phyloP scores from a whole-genome alignment of 192 early-diverging fungal genomes.

The Borealophlyctis nickersoniae region DNA sequence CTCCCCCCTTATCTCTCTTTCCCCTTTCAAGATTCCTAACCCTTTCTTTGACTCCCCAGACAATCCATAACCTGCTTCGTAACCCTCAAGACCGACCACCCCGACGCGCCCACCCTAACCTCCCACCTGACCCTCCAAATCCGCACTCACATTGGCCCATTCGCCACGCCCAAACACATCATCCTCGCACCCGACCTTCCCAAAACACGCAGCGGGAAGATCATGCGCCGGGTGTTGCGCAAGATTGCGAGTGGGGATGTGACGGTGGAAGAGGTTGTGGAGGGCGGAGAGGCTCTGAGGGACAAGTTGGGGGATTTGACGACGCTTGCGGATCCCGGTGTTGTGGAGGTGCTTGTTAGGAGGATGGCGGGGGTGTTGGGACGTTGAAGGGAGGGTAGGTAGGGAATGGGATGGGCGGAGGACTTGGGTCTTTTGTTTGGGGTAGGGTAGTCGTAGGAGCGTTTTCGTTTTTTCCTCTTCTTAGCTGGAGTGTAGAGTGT shows the following conservation, averaged over 20 bases:
- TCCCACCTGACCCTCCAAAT: conserved; percentile 72
- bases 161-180: conserved; percentile 85
- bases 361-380: conserved; percentile 21
- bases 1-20: background rate
- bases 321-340: conserved; percentile 79
- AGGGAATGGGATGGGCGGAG: too few relatives aligned
- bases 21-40: background rate
- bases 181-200: conserved; percentile 85
- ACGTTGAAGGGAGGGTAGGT: too few relatives aligned
- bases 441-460: too few relatives aligned
- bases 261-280: conserved; percentile 28
- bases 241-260: conserved; percentile 87
- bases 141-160: conserved; percentile 86
- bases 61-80: conserved; percentile 76
- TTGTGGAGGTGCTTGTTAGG: conserved; percentile 54
- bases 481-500: too few relatives aligned
- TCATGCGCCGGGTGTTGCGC: conserved; percentile 92
- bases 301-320: conserved; percentile 84
- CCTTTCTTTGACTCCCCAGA: conserved; percentile 9
- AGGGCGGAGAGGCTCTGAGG: conserved; percentile 34
- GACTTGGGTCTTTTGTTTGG: too few relatives aligned
- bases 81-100: conserved; percentile 29
- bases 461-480: too few relatives aligned
- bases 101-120: conserved; percentile 41
- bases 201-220: conserved; percentile 95